phyloP scores from a whole-genome alignment of 805 yeast genomes.

The Yamadazyma takamatsuzukensis region DNA sequence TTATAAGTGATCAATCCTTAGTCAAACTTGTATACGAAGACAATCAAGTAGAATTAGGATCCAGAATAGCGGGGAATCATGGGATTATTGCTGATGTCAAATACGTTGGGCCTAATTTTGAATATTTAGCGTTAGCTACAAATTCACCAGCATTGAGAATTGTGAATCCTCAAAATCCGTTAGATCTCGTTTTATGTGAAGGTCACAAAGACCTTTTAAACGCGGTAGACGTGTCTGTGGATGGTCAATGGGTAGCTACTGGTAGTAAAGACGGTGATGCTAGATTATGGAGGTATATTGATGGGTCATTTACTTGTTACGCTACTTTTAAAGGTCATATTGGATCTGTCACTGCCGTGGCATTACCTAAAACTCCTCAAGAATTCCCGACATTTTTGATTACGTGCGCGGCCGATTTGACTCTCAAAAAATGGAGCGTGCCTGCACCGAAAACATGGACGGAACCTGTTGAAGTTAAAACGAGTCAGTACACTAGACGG shows the following conservation, averaged over 20 bases:
- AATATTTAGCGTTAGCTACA: constrained; percentile 79
- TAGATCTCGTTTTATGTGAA: constrained; percentile 61
- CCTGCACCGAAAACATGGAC: constrained; percentile 38
- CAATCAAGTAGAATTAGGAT: constrained; percentile 36
- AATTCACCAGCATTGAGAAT: constrained; percentile 87
- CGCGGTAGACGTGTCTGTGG: constrained; percentile 68
- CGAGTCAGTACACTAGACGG: constrained; percentile 83
- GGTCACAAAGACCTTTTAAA: constrained; percentile 88
- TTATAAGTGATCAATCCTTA: constrained; percentile 83
- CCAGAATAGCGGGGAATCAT: constrained; percentile 84
- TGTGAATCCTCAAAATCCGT: constrained; percentile 56
- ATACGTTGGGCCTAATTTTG: constrained; percentile 61
- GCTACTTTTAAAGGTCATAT: constrained; percentile 83
- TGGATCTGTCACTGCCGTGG: constrained; percentile 79
- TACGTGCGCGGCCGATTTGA: constrained; percentile 83
- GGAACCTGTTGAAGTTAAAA: constrained; percentile 37
- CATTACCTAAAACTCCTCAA: constrained; percentile 55
- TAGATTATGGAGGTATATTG: constrained; percentile 71
- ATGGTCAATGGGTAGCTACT: constrained; percentile 88
- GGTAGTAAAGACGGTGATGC: constrained; percentile 89
- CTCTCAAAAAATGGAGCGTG: constrained; percentile 81
- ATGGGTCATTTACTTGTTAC: constrained; percentile 40
- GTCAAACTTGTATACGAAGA: constrained; percentile 38
- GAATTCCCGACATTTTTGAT: constrained; percentile 61
- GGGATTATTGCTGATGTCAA: constrained; percentile 91